Evolutionary conservation across 805 yeast genomes (phyloP).

Genomic region (Pichia scutulata): DNA sequence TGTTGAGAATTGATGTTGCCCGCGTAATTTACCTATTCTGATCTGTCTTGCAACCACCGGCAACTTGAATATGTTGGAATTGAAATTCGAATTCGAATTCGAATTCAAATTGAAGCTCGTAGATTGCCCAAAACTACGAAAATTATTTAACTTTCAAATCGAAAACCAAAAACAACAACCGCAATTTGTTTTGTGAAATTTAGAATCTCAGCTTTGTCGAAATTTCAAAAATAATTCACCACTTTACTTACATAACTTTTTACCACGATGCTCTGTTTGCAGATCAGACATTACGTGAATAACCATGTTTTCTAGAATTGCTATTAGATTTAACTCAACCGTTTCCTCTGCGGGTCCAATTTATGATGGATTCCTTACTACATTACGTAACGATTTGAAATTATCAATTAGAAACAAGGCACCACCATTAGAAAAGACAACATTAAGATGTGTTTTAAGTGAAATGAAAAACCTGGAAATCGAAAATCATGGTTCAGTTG

Average conservation of each 20-base stretch:
- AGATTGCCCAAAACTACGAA: not conserved
- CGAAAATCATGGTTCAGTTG: slow-evolving; percentile 21
- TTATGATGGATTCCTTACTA: slow-evolving; percentile 21
- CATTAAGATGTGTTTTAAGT: slow-evolving; percentile 32
- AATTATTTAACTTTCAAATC: not conserved
- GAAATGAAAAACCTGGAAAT: slow-evolving; percentile 35
- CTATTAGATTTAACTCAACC: slow-evolving; percentile 22
- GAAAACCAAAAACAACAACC: not conserved
- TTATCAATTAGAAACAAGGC: slow-evolving; percentile 27
- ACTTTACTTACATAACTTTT: too few species aligned
- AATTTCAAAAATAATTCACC: too few species aligned
- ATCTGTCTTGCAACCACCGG: not conserved
- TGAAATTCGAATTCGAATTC: not conserved
- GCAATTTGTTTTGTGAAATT: not conserved
- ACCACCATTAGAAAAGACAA: slow-evolving; percentile 31
- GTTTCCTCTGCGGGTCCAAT: slow-evolving; percentile 13
- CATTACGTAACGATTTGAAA: slow-evolving; percentile 29
- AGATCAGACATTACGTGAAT: not conserved
- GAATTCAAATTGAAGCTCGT: too few species aligned
- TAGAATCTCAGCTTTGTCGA: not conserved
- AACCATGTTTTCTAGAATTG: not conserved
- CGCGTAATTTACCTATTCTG: not conserved
- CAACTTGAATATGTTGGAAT: not conserved
- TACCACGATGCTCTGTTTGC: too few species aligned
- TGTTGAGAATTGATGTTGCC: not conserved